phyloP scores from a whole-genome alignment of 768 basidiomycete species.

The Trametes villosa region DNA sequence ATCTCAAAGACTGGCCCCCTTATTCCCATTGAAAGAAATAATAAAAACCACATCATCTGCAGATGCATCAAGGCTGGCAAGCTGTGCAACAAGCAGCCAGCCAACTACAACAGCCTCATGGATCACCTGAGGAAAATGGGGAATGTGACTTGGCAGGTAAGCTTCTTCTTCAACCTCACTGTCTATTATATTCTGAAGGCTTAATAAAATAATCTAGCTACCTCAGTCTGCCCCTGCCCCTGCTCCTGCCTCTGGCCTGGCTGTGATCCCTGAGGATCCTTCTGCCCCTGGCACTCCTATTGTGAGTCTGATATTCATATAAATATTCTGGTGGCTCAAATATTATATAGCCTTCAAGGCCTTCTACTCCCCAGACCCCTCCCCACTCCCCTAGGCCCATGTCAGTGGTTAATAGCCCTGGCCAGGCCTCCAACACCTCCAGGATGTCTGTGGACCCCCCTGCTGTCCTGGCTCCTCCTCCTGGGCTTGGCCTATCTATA shows the following conservation, averaged over 20 bases:
- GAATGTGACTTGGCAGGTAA: not conserved
- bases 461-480: not conserved
- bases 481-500: too few relatives aligned
- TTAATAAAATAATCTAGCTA: too few relatives aligned
- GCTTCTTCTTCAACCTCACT: too few relatives aligned
- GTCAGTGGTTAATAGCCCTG: not conserved
- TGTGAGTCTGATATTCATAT: not conserved
- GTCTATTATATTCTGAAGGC: too few relatives aligned
- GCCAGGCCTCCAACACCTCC: not conserved
- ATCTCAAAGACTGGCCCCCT: not conserved
- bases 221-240: not conserved
- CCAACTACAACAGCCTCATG: not conserved
- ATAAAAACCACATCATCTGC: conserved; percentile 2
- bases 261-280: not conserved
- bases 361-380: not conserved
- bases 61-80: not conserved
- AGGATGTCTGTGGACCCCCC: conserved; percentile 1
- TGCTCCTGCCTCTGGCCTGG: not conserved
- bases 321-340: not conserved
- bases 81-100: not conserved
- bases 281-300: not conserved
- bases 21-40: not conserved
- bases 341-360: not conserved
- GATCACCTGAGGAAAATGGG: not conserved
- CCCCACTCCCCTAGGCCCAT: not conserved